Percentiles rank a stretch among this genome's conserved stretches.
These are phyloP conservation scores for Penicillium roqueforti DNA, from an alignment of 495 filamentous ascomycete genomes.

Conservation along the genomic window DNA sequence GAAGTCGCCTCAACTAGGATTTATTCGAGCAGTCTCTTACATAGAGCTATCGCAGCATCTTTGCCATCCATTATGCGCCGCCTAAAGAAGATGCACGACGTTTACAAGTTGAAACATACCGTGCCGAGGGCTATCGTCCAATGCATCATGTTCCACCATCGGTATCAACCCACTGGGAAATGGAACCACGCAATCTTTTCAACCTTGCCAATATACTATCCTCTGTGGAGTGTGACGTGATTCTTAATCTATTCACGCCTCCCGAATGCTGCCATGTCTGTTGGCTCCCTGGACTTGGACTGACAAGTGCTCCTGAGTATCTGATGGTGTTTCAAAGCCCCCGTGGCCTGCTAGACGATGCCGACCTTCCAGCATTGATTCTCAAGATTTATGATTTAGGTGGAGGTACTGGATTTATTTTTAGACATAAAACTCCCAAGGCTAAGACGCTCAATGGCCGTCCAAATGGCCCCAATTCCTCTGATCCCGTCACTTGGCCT, in stretches of 20 bases:
- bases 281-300: background rate
- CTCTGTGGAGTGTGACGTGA: no score
- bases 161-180: background rate
- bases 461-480: no score
- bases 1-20: no score
- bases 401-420: background rate
- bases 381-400: background rate
- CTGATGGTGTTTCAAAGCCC: background rate
- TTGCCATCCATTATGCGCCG: slow-evolving; percentile 11
- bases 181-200: background rate
- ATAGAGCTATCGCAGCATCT: background rate
- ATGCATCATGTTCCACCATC: slow-evolving; percentile 8
- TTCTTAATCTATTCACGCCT: background rate
- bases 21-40: no score
- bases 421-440: no score
- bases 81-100: slow-evolving; percentile 20
- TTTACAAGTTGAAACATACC: slow-evolving; percentile 24
- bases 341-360: background rate
- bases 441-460: no score
- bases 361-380: background rate
- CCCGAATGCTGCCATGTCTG: background rate
- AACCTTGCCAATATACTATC: background rate
- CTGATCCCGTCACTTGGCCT: no score
- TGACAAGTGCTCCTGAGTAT: background rate
- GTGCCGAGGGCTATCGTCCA: slow-evolving; percentile 22